Conservation (phyloP, 768 basidiomycete genomes). For the Coprinopsis marcescibilis region DNA sequence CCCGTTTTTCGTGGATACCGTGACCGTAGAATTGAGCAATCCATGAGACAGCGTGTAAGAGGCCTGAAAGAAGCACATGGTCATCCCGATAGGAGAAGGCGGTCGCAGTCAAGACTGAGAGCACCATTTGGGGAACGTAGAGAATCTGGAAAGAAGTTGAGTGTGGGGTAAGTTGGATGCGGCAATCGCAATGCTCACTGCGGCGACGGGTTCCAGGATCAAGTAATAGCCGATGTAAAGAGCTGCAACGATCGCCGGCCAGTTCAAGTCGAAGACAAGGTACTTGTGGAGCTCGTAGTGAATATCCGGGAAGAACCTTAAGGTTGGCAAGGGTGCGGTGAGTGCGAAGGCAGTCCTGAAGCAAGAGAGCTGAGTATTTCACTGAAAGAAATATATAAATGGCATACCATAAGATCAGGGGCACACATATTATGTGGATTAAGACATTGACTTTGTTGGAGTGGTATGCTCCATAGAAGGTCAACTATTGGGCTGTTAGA, state of each 20-base stretch:
- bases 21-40: conserved; percentile 88
- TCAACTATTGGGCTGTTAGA: conserved; percentile 45
- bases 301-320: conserved; percentile 47
- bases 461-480: conserved; percentile 94
- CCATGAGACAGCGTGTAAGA: conserved; percentile 73
- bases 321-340: conserved; percentile 41
- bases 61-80: conserved; percentile 47
- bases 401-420: conserved; percentile 71
- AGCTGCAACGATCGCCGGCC: conserved; percentile 50
- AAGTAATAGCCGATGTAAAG: conserved; percentile 73
- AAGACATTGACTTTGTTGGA: conserved; percentile 73
- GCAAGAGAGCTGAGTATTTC: not conserved
- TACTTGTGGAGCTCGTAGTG: conserved; percentile 52
- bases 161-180: not conserved
- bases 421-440: conserved; percentile 85
- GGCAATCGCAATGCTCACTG: conserved; percentile 46
- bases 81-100: conserved; percentile 51
- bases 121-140: conserved; percentile 67
- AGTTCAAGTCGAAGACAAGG: conserved; percentile 66
- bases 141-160: conserved; percentile 45
- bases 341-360: conserved; percentile 61
- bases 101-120: conserved; percentile 66
- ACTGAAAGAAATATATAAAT: not conserved
- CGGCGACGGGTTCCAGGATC: conserved; percentile 75
- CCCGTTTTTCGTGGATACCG: conserved; percentile 77